Base-by-base conservation (phyloP, 2,329 filamentous ascomycete genomes). In the Xylariaceae sp. region DNA sequence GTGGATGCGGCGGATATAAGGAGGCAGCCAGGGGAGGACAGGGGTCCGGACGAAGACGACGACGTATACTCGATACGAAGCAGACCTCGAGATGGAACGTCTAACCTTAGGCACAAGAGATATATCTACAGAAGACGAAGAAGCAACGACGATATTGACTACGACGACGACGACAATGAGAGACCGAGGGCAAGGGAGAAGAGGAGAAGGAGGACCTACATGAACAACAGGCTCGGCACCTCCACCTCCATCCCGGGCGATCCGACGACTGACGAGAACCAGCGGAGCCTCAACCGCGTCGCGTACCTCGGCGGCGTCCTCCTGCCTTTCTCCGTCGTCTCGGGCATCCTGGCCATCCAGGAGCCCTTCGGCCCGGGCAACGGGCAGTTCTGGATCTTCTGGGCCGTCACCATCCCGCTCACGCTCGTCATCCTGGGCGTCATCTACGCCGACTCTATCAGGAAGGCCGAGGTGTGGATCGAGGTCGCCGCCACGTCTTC, bases 221-320 rank as follows among this genome's bases (percentile, higher is more conserved):
- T 28, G n/a, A n/a, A 27, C 18, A 31, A 40, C 12, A 30, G 18
- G 11, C 14, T 27, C 14, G 19, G 31, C 14, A 21, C 11, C 12
- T 24, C 14, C 4, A n/a, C 21, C 33, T 33, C 30, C 12, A 28
- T 32, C 13, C 24, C 43, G 5, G 56, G 62, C 21, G 56, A 60
- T 38, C 65, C n/a, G n/a, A n/a, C n/a, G n/a, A n/a, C n/a, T n/a
- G n/a, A n/a, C n/a, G n/a, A n/a, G n/a, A n/a, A 65, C 44, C 51
- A 66, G 37, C 60, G 62, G 12, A 62, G 64, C 14, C 60, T 73
- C 6, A 64, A 70, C 52, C 66, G 71, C 5, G 65, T 74, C 11
- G 59, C 67, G 1, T 74, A 74, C 52, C 60, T 74, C 9, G 71
- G 70, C 33, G 71, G 69, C 0, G 51, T 73, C 1, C 55, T 74